These are phyloP conservation scores for Talaromyces amestolkiae DNA, from an alignment of 2,329 filamentous ascomycete genomes.

Conservation along the genomic window DNA sequence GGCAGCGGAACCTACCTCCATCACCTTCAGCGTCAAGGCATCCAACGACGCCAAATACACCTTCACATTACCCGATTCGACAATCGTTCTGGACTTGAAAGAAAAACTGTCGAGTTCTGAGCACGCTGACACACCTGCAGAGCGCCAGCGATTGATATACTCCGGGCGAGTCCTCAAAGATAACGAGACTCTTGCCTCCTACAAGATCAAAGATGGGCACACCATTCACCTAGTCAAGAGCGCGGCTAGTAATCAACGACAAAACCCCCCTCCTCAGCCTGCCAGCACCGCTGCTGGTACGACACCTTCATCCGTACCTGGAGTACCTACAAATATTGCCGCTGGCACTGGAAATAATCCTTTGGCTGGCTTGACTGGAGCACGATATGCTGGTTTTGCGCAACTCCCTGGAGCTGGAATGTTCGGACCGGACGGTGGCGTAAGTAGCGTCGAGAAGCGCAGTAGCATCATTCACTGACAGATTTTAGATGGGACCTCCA, in stretches of 20 bases:
- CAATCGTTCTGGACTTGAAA: slow-evolving; percentile 83
- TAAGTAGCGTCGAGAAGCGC: slow-evolving; percentile 51
- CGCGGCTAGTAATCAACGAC: slow-evolving; percentile 77
- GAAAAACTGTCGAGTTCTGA: slow-evolving; percentile 76
- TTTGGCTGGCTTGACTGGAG: slow-evolving; percentile 84
- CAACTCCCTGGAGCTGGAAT: slow-evolving; percentile 81
- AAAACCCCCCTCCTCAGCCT: slow-evolving; percentile 54
- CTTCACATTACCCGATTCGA: slow-evolving; percentile 73
- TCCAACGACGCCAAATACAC: slow-evolving; percentile 83
- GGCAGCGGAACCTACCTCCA: slow-evolving; percentile 63
- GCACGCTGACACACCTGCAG: slow-evolving; percentile 80
- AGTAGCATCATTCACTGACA: neutral
- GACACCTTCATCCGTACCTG: slow-evolving; percentile 33
- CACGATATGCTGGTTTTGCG: slow-evolving; percentile 87
- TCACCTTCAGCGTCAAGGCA: slow-evolving; percentile 98
- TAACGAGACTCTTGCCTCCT: slow-evolving; percentile 74
- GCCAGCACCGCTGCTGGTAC: slow-evolving; percentile 35
- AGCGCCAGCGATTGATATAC: slow-evolving; percentile 94
- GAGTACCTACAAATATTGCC: slow-evolving; percentile 50
- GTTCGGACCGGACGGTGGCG: slow-evolving; percentile 92
- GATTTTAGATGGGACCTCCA: slow-evolving; percentile 78
- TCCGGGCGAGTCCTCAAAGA: slow-evolving; percentile 97
- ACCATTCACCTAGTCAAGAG: slow-evolving; percentile 97
- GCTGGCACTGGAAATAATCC: slow-evolving; percentile 72
- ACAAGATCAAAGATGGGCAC: slow-evolving; percentile 95